Percentiles rank a stretch among this genome's conserved stretches.
Evolutionary conservation across 208 protist genomes (phyloP).

Genomic region (Leishmania tarentolae): DNA sequence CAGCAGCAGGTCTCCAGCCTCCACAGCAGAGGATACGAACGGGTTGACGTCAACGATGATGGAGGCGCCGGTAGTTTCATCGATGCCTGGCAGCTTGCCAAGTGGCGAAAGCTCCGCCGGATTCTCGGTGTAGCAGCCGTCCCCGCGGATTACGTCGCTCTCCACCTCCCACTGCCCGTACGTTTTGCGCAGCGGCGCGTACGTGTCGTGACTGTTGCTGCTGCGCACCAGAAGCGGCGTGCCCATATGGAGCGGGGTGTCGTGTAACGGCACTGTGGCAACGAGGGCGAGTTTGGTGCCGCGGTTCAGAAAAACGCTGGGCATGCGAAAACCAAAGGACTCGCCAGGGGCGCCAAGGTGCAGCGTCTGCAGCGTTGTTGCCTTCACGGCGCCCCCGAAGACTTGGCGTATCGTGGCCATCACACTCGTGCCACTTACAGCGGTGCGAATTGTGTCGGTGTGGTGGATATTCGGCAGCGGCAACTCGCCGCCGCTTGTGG

Average conservation of each 20-base stretch:
- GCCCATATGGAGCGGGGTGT: slow-evolving; percentile 81
- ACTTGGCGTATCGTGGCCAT: slow-evolving; percentile 85
- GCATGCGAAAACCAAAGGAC: slow-evolving; percentile 74
- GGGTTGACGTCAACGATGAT: slow-evolving; percentile 80
- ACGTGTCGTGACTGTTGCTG: slow-evolving; percentile 73
- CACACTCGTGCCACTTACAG: slow-evolving; percentile 77
- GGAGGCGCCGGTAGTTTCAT: slow-evolving; percentile 55
- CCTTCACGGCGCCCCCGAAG: slow-evolving; percentile 77
- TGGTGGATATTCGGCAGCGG: slow-evolving; percentile 62
- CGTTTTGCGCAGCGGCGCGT: slow-evolving; percentile 61
- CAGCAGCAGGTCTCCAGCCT: slow-evolving; percentile 78
- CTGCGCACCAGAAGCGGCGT: slow-evolving; percentile 70
- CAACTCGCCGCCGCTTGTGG: slow-evolving; percentile 32
- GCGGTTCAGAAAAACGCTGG: slow-evolving; percentile 72
- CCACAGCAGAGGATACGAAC: slow-evolving; percentile 64
- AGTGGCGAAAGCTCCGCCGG: slow-evolving; percentile 70
- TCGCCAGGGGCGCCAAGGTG: slow-evolving; percentile 74
- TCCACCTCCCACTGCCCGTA: slow-evolving; percentile 90
- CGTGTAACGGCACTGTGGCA: slow-evolving; percentile 77
- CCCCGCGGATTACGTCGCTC: slow-evolving; percentile 58
- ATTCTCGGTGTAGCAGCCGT: slow-evolving; percentile 80
- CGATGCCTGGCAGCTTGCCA: slow-evolving; percentile 60
- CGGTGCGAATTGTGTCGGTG: slow-evolving; percentile 63
- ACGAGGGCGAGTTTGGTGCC: slow-evolving; percentile 83
- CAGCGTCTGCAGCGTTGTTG: slow-evolving; percentile 60